Percentiles rank a stretch among this genome's conserved stretches.
phyloP scores from a whole-genome alignment of 75 land plant species.

The Sequoiadendron giganteum region DNA sequence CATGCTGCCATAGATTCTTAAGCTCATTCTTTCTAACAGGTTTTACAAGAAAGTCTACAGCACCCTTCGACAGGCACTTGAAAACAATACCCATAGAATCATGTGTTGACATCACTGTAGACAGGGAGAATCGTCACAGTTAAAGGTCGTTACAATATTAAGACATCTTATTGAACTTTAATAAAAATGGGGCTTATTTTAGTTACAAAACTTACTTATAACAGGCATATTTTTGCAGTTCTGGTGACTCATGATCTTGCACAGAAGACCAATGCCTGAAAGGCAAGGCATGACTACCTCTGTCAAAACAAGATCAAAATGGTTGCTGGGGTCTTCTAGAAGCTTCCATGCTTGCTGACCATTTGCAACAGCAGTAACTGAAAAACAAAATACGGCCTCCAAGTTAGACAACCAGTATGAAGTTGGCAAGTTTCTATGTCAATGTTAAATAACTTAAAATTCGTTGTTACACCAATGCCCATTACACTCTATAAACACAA shows the following conservation, averaged over 20 bases:
- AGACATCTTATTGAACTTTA: neutral
- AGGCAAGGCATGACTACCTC: conserved; percentile 90
- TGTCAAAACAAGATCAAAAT: conserved; percentile 78
- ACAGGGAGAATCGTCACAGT: neutral
- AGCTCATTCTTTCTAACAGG: conserved; percentile 98
- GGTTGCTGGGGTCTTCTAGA: conserved; percentile 52
- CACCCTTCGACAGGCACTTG: conserved; percentile 92
- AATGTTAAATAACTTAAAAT: neutral
- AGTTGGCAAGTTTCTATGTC: neutral
- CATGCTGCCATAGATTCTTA: conserved; percentile 96
- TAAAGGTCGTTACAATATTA: neutral
- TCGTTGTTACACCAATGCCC: neutral
- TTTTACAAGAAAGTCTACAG: conserved; percentile 93
- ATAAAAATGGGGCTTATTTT: neutral
- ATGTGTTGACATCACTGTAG: conserved; percentile 98
- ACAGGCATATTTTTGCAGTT: conserved; percentile 80
- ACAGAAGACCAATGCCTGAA: conserved; percentile 81
- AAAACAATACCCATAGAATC: conserved; percentile 92
- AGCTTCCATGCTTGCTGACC: conserved; percentile 87
- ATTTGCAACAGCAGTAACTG: conserved; percentile 79
- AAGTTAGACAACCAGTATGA: neutral
- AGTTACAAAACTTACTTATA: conserved; percentile 66
- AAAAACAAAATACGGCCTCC: conserved; percentile 5
- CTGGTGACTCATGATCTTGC: conserved; percentile 85
- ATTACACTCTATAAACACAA: neutral